These are phyloP conservation scores for Hypoxylon lienhwacheense DNA, from an alignment of 495 filamentous ascomycete species.

Conservation along the genomic window DNA sequence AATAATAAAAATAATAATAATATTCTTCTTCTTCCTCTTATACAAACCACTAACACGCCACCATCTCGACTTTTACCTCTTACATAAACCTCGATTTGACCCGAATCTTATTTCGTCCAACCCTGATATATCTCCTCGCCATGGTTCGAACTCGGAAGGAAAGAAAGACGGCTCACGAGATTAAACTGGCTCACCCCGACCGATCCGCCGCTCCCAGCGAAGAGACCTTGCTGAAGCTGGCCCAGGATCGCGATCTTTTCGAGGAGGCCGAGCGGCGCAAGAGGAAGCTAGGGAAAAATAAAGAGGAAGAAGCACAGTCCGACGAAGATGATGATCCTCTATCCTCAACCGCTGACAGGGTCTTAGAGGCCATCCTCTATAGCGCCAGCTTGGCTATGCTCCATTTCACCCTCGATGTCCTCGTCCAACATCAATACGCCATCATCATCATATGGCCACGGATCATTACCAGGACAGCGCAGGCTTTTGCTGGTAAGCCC, in stretches of 20 bases:
- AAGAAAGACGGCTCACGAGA: conserved; percentile 49
- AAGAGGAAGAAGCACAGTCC: conserved; percentile 38
- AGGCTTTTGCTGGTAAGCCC: conserved; percentile 55
- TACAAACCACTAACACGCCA: conserved; percentile 16
- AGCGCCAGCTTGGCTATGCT: conserved; percentile 73
- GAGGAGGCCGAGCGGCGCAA: conserved; percentile 40
- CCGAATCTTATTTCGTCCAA: neutral
- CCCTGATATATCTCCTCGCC: no score
- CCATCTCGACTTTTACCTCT: neutral
- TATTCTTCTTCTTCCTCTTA: no score
- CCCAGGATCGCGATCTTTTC: conserved; percentile 60
- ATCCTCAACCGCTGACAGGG: conserved; percentile 51
- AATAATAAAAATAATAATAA: no score
- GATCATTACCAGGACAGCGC: conserved; percentile 55
- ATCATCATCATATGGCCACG: conserved; percentile 62
- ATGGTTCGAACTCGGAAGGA: conserved; percentile 55
- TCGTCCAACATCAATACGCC: conserved; percentile 91
- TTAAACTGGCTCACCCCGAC: conserved; percentile 64
- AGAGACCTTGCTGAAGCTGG: conserved; percentile 65
- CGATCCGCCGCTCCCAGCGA: conserved; percentile 54
- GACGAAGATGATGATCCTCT: conserved; percentile 36
- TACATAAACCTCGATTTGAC: neutral
- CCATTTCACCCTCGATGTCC: conserved; percentile 83
- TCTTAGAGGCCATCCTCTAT: conserved; percentile 66
- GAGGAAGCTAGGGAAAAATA: conserved; percentile 36